Evolutionary conservation across 2,329 filamentous ascomycete species (phyloP).

Genomic region (Botryotinia globosa): DNA sequence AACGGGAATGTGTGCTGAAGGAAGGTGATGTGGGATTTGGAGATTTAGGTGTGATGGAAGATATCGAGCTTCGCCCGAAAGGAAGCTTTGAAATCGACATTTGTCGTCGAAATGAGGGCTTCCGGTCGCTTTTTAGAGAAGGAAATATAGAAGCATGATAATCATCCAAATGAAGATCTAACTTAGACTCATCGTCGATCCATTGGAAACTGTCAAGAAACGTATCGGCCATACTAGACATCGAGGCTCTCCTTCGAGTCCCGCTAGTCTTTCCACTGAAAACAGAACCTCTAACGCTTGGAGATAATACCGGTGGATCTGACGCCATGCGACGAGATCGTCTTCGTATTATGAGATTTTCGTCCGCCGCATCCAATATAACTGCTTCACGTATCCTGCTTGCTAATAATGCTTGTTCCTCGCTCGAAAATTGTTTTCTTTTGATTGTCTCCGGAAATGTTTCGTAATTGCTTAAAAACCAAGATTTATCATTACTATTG

Average conservation of each 20-base stretch:
- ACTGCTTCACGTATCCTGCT: slow-evolving; percentile 50
- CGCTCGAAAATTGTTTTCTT: slow-evolving; percentile 65
- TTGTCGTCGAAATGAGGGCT: slow-evolving; percentile 65
- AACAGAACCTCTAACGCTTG: slow-evolving; percentile 3
- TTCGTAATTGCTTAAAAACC: slow-evolving; percentile 50
- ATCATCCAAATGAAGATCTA: slow-evolving; percentile 68
- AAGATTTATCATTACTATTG: slow-evolving; percentile 55
- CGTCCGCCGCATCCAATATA: slow-evolving; percentile 57
- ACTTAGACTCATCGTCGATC: slow-evolving; percentile 69
- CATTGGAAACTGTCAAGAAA: slow-evolving; percentile 68
- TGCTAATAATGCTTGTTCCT: slow-evolving; percentile 65
- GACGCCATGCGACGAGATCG: slow-evolving; percentile 39
- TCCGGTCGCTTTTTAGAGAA: slow-evolving; percentile 44
- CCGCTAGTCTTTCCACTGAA: slow-evolving; percentile 13
- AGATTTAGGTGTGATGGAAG: slow-evolving; percentile 36
- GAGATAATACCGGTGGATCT: slow-evolving; percentile 13
- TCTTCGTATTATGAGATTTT: slow-evolving; percentile 51
- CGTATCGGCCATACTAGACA: slow-evolving; percentile 30
- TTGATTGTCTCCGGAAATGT: slow-evolving; percentile 71
- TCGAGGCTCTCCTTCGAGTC: slow-evolving; percentile 21
- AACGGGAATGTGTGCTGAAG: slow-evolving; percentile 32
- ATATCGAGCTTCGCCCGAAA: slow-evolving; percentile 54
- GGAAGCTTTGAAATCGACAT: slow-evolving; percentile 68
- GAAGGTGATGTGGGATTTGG: slow-evolving; percentile 33
- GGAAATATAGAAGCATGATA: slow-evolving; percentile 51